Percentiles rank a stretch among this genome's conserved stretches.
Conservation (phyloP, 192 early-diverging fungal genomes). For the Coemansia sp. region DNA sequence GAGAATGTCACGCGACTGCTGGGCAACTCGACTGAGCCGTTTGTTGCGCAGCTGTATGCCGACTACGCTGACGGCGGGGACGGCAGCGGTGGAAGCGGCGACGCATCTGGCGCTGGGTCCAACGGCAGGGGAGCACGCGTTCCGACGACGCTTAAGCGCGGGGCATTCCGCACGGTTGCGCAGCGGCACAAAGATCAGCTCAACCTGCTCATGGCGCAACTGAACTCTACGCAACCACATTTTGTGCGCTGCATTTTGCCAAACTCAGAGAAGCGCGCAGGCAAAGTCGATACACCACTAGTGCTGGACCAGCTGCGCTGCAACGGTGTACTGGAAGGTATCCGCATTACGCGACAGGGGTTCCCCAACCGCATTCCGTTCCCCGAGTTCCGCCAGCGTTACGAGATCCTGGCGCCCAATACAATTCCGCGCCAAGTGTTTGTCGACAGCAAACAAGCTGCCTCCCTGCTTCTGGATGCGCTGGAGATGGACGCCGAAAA, state of each 20-base stretch:
- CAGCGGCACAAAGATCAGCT: constrained; percentile 96
- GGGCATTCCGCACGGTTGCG: constrained; percentile 89
- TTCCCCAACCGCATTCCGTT: constrained; percentile 93
- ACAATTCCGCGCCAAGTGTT: constrained; percentile 76
- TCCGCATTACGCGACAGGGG: constrained; percentile 92
- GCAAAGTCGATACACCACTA: constrained; percentile 75
- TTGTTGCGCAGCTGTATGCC: constrained; percentile 75
- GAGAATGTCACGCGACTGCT: constrained; percentile 87
- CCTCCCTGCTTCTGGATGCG: constrained; percentile 72
- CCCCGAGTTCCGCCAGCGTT: constrained; percentile 90
- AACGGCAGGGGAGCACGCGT: constrained; percentile 21
- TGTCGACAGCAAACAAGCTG: constrained; percentile 86
- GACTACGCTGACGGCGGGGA: constrained; percentile 67
- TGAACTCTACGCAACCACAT: constrained; percentile 90
- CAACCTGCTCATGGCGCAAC: constrained; percentile 80
- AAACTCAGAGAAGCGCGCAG: constrained; percentile 86
- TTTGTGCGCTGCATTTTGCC: constrained; percentile 99
- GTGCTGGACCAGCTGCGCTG: constrained; percentile 93
- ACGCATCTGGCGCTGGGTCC: background rate
- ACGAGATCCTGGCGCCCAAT: constrained; percentile 85
- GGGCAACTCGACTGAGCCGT: constrained; percentile 77
- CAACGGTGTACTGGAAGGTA: constrained; percentile 97
- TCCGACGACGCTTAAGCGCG: constrained; percentile 65
- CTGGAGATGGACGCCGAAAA: constrained; percentile 75
- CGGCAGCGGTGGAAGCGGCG: constrained; percentile 4